These are phyloP conservation scores for Cystobasidium sp. DNA, from an alignment of 1,284 basidiomycete species.

Conservation along the genomic window DNA sequence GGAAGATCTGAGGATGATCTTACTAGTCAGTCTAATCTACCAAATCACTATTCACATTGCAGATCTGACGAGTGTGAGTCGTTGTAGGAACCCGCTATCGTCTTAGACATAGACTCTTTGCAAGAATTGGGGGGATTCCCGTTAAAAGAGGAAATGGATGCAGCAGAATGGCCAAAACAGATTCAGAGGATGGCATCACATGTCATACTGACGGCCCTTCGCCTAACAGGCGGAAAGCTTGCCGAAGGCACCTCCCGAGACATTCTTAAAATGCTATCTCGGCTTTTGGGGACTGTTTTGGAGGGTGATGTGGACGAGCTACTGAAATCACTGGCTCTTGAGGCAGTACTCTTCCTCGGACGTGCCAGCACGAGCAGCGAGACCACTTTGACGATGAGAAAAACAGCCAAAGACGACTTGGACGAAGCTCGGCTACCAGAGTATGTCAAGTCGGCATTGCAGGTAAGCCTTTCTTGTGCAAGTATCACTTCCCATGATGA, in stretches of 20 bases:
- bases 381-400: no score
- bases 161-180: constrained; percentile 7
- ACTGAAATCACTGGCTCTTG: not conserved
- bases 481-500: no score
- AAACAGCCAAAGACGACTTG: no score
- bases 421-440: no score
- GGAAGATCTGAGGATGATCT: not conserved
- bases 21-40: not conserved
- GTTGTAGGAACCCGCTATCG: not conserved
- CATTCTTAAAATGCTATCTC: not conserved
- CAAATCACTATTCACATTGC: not conserved
- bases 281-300: not conserved
- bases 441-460: not conserved
- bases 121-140: not conserved
- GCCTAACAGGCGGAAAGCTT: no score
- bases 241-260: not conserved
- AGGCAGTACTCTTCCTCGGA: not conserved
- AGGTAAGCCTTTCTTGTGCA: not conserved
- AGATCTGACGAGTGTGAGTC: not conserved
- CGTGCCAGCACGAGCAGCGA: not conserved
- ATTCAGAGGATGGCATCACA: not conserved
- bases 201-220: not conserved
- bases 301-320: not conserved
- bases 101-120: not conserved
- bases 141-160: not conserved